A percentile compares a stretch with the other conserved stretches of the same genome.
These are phyloP conservation scores for Septoria linicola DNA, from an alignment of 2,329 filamentous ascomycete genomes.

Conservation along the genomic window DNA sequence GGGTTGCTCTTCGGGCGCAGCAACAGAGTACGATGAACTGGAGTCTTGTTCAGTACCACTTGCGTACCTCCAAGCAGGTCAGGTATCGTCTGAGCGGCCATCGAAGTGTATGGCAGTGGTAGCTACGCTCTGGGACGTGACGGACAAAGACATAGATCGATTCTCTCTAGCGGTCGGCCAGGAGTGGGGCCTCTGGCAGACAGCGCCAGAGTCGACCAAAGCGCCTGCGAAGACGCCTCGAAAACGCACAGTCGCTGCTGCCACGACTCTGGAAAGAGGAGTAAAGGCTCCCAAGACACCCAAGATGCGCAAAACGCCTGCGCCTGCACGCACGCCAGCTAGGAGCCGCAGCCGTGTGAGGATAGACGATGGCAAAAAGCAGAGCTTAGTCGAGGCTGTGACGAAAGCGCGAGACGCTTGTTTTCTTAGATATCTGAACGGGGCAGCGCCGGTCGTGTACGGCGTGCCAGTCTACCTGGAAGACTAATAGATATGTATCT, in stretches of 20 bases:
- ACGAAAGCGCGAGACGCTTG: conserved; percentile 73
- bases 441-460: conserved; percentile 90
- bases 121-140: conserved; percentile 96
- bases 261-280: conserved; percentile 33
- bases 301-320: conserved; percentile 35
- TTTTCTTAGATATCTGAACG: conserved; percentile 86
- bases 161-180: conserved; percentile 79
- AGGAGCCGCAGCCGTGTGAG: conserved; percentile 30
- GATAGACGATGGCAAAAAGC: conserved; percentile 35
- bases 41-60: conserved; percentile 88
- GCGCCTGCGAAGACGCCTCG: conserved; percentile 32
- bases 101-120: conserved; percentile 66
- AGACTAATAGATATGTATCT: conserved; percentile 27
- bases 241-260: conserved; percentile 29
- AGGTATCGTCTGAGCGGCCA: conserved; percentile 1
- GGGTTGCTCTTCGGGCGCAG: conserved; percentile 84
- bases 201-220: conserved; percentile 24
- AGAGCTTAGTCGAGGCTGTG: conserved; percentile 74
- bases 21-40: conserved; percentile 80
- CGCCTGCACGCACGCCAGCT: conserved; percentile 33
- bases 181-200: conserved; percentile 72
- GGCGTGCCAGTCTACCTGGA: conserved; percentile 85
- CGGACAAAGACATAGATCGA: conserved; percentile 93
- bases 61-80: conserved; percentile 84
- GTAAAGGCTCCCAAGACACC: conserved; percentile 39